Evolutionary conservation across 176 grass and related monocot genomes (phyloP), one percentile per base, ranked within the genome.

Genomic region (Triticum monococcum): DNA sequence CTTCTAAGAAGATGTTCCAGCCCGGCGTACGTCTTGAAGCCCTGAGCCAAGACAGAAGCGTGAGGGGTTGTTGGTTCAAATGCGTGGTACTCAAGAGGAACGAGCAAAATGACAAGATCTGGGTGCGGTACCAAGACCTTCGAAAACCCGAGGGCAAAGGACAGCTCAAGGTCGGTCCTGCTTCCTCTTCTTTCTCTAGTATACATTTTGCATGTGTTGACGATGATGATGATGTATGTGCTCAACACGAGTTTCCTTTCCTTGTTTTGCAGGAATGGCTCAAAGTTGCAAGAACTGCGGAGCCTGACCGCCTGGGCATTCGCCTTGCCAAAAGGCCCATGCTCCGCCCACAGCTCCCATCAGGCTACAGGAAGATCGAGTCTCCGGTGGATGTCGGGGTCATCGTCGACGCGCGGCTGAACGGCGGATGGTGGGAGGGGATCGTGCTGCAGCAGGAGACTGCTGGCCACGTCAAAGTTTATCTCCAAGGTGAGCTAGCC

Each of bases 371-470:
- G 18, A 60, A 62, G 35, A 36, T 75, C 16, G 16, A 62, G 20
- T 64, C 64, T 32, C 20, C 60, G 41, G 72, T 87, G 13, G 24
- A 73, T 3, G 20, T 79, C 37, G 93, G 93, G 13, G 57, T 80
- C 77, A 17, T 92, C 22, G 81, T 95, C 5, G 93, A 95, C 37
- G 91, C 84, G 68, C 61, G 77, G 86, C 71, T 73, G 81, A 36
- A 90, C 22, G 81, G 87, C 73, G 88, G 93, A 46, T 95, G 90
- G 93, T 95, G 91, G 91, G 93, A 92, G 86, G 93, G 93, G 33
- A 89, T 95, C 25, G 77, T 95, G 48, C 38, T 85, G 77, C 36
- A 61, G 28, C 83, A 72, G 40, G 81, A 76, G 67, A 78, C 40
- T 72, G 70, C 37, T 1, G 80, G 77, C 17, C 35, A 48, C 60